Base-by-base conservation (phyloP, 805 yeast species). In the Candida odintsovae region DNA sequence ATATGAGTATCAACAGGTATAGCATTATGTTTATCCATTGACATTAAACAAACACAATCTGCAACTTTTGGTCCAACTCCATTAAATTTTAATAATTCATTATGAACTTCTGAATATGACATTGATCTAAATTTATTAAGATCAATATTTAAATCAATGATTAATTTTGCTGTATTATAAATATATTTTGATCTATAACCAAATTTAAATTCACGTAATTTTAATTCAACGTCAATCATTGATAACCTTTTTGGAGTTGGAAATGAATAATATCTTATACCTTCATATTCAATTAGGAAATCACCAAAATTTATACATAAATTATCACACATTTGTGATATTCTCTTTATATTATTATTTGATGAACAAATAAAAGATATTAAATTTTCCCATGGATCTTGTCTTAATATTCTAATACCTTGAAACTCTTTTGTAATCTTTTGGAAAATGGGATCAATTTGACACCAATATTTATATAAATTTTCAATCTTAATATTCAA, bases 41-140 rank as follows among this genome's bases (percentile, higher is more conserved):
- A 82, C 97, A 94, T 92, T 40, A 94, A 70, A 52, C 95, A 83
- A 15, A 94, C 94, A 63, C 99, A 94, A 57, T 94, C 99, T 0
- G 99, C 97, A 2, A 94, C 98, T 66, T 94, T 94, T 0, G 98
- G 98, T 0, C 99, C 99, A 0, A 94, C 97, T 1, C 99, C 99
- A 3, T 77, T 71, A 55, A 86, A 83, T 50, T 76, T 72, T 52
- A 84, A 69, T 38, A 94, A 66, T 42, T 74, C 79, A 7, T 72
- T 69, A 50, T 81, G 85, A 2, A 83, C 82, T 6, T 70, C 75
- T 40, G 67, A 71, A 52, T 81, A 80, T 3, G 72, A 61, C 36
- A 67, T 59, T 1, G 63, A 51, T 10, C 90, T 67, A 50, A 83
- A 67, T 1, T 59, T 59, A 25, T 67, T 58, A n/a, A 58, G 52